Evolutionary conservation across 176 grass and related monocot genomes (phyloP).

Genomic region (Juncus inflexus): DNA sequence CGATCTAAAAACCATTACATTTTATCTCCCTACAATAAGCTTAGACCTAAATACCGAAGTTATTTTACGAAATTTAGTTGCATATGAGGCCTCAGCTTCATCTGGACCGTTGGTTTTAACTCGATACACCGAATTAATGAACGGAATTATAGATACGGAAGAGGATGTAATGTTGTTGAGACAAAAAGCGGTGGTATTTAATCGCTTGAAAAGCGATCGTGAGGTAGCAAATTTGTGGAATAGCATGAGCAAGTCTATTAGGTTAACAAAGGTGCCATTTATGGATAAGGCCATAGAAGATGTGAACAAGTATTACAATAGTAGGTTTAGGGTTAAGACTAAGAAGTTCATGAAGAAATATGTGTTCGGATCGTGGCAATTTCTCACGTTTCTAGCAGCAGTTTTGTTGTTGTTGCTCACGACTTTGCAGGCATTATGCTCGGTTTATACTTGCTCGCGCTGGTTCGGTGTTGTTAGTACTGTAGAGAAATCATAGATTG

Average conservation of each 20-base stretch:
- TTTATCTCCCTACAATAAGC: conserved; percentile 51
- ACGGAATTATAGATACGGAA: conserved; percentile 76
- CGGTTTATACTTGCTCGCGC: conserved; percentile 71
- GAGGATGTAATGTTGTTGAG: conserved; percentile 65
- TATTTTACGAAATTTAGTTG: conserved; percentile 67
- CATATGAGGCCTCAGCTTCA: conserved; percentile 62
- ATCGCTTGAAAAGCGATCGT: conserved; percentile 78
- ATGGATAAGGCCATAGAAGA: conserved; percentile 61
- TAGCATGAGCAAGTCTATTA: conserved; percentile 58
- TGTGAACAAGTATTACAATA: conserved; percentile 59
- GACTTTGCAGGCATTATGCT: conserved; percentile 75
- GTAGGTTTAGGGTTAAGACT: conserved; percentile 65
- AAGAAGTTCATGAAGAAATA: conserved; percentile 77
- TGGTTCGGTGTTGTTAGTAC: conserved; percentile 57
- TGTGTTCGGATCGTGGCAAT: conserved; percentile 85
- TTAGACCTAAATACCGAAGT: conserved; percentile 68
- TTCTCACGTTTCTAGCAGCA: conserved; percentile 77
- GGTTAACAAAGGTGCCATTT: conserved; percentile 60
- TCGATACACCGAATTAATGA: conserved; percentile 86
- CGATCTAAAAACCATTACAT: conserved; percentile 48
- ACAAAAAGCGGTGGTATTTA: conserved; percentile 48
- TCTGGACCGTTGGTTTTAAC: conserved; percentile 58
- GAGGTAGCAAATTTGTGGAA: conserved; percentile 68
- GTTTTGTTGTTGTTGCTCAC: conserved; percentile 68
- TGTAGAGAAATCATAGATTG: conserved; percentile 6